Evolutionary conservation across 306 rosid genomes (phyloP), one percentile per base, ranked within the genome.

Genomic region (Neltuma alba): DNA sequence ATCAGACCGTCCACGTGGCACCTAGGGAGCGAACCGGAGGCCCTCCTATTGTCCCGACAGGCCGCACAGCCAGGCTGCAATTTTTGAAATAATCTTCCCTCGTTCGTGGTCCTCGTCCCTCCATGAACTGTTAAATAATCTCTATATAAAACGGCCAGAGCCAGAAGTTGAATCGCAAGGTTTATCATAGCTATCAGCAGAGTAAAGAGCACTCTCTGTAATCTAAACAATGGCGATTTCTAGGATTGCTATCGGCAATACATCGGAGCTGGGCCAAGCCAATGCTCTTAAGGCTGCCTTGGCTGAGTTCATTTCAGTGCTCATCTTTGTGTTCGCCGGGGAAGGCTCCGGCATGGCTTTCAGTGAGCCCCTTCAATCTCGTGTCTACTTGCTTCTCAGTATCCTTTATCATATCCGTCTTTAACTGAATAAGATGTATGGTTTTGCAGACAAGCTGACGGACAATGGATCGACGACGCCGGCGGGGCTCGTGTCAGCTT

Each of bases 341-440:
- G 91, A 89, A 73, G 97, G 97, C 78, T 87, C 91, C 9, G 95
- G 95, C 76, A 82, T 89, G 86, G 95, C 95, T 21, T 92, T 76
- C 78, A 86, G 97, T 92, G 87, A 76, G 92, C 6, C 62, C 28
- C 28, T 57, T 30, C 40, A 6, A 30, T 5, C 12, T 31, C 23
- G 12, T 50, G 25, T 44, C 14, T 44, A 1, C 9, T 18, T 0
- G 57, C n/a, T 47, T n/a, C 25, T 50, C 11, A 18, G 2, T 20
- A 21, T 47, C 3, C 25, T n/a, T 2, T 44, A 21, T n/a, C n/a
- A 57, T 25, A 3, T 10, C 25, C 16, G 36, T 58, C 34, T 16
- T 33, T 15, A 63, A 38, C 16, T 30, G 36, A 11, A 27, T 58
- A 12, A 11, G 69, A 40, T 55, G 30, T 28, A 31, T 72, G 36